Percentiles rank a stretch among this genome's conserved stretches.
phyloP scores from a whole-genome alignment of 2,329 filamentous ascomycete genomes.

The Mycosphaerella sp. region DNA sequence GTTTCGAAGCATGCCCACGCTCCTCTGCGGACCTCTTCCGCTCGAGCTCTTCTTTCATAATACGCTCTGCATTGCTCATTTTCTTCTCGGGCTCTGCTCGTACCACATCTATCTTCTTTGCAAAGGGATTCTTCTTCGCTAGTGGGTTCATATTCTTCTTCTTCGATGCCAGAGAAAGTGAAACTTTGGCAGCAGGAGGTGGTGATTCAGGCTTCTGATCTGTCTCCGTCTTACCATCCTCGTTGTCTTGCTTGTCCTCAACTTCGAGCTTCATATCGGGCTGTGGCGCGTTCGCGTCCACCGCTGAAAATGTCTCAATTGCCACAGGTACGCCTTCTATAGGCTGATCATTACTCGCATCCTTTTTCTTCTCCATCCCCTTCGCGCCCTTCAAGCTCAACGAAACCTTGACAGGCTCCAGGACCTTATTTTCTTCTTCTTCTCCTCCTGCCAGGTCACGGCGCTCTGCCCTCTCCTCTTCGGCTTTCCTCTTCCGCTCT shows the following conservation, averaged over 20 bases:
- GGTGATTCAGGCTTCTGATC: no score
- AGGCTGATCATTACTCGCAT: conserved; percentile 12
- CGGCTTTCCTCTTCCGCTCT: conserved; percentile 42
- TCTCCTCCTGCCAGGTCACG: neutral
- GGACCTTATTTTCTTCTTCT: conserved; percentile 39
- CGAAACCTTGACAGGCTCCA: conserved; percentile 34
- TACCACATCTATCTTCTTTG: conserved; percentile 57
- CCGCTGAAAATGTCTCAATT: conserved; percentile 30
- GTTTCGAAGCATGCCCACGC: conserved; percentile 19
- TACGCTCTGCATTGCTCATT: conserved; percentile 80
- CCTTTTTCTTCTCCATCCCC: conserved; percentile 17
- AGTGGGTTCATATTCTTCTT: conserved; percentile 67
- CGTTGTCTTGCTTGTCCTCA: conserved; percentile 9
- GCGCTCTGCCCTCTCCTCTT: conserved; percentile 15
- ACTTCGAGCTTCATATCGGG: conserved; percentile 3
- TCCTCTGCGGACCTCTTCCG: conserved; percentile 36
- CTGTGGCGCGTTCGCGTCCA: conserved; percentile 15
- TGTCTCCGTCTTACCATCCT: conserved; percentile 23
- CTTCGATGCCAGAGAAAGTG: conserved; percentile 62
- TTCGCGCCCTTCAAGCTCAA: conserved; percentile 31
- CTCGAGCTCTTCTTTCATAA: conserved; percentile 63
- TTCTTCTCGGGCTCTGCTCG: conserved; percentile 61
- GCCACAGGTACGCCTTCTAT: conserved; percentile 24
- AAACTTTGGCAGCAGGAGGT: conserved; percentile 42
- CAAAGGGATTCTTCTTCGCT: conserved; percentile 64